phyloP scores from a whole-genome alignment of 1,284 basidiomycete species.

The Tylopilus orsonianus region DNA sequence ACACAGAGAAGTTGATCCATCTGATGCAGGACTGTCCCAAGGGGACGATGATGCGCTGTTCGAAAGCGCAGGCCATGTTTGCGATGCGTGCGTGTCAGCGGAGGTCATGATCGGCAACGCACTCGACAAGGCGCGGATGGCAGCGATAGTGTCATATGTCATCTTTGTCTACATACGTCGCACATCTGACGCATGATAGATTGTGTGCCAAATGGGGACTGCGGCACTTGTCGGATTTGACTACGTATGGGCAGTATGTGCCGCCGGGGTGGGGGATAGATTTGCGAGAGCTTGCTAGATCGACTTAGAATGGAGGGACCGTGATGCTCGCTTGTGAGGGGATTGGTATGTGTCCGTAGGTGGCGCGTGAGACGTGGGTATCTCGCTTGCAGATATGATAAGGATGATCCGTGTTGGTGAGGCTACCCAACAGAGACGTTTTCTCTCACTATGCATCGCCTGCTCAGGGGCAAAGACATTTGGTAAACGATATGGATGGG shows the following conservation, averaged over 20 bases:
- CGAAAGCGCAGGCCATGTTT: constrained; percentile 95
- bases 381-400: no score
- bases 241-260: constrained; percentile 28
- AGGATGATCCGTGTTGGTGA: no score
- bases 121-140: constrained; percentile 79
- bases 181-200: constrained; percentile 40
- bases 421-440: no score
- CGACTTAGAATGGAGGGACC: not conserved
- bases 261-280: constrained; percentile 17
- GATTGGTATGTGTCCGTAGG: no score
- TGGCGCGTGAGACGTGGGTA: no score
- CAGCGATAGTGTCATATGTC: constrained; percentile 49
- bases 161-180: not conserved
- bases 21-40: constrained; percentile 75
- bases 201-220: constrained; percentile 93
- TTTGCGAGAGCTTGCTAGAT: constrained; percentile 22
- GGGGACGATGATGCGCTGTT: constrained; percentile 84
- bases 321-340: no score
- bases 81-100: constrained; percentile 94
- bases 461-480: no score
- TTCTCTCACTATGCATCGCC: no score
- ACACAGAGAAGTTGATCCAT: constrained; percentile 93
- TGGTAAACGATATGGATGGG: no score
- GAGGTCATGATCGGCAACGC: constrained; percentile 96
- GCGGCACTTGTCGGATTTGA: constrained; percentile 66